Percentiles rank a stretch among this genome's conserved stretches.
Conservation (phyloP, 495 filamentous ascomycete species). For the Aspergillus sparsus region DNA sequence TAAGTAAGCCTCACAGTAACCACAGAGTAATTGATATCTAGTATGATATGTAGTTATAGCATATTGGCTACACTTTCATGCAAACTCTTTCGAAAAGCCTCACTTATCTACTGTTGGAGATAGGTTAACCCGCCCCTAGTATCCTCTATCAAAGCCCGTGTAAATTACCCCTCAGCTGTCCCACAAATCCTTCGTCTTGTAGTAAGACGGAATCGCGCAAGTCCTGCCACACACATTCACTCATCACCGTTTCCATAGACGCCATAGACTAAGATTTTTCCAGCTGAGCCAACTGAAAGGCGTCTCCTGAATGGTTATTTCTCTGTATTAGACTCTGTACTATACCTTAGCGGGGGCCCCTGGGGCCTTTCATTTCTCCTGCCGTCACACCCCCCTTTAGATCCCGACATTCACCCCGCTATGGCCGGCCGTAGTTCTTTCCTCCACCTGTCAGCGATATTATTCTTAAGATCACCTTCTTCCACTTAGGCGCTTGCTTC, state of each 20-base stretch:
- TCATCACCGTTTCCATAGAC: too few species aligned
- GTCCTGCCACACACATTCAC: too few species aligned
- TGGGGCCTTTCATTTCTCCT: constrained; percentile 12
- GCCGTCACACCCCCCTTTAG: background rate
- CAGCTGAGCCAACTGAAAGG: constrained; percentile 6
- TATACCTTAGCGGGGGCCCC: constrained; percentile 8
- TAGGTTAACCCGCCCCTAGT: too few species aligned
- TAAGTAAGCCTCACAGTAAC: background rate
- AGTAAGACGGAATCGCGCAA: too few species aligned
- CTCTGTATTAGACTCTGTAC: constrained; percentile 5
- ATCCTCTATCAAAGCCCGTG: too few species aligned
- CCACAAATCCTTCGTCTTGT: too few species aligned
- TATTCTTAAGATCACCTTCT: background rate
- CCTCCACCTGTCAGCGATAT: constrained; percentile 8
- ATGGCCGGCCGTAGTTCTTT: constrained; percentile 16
- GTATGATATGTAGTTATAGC: background rate
- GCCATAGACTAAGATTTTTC: background rate
- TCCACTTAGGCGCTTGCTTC: background rate
- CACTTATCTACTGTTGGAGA: too few species aligned
- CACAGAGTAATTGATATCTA: background rate
- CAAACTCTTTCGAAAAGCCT: too few species aligned
- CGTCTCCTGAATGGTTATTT: constrained; percentile 5
- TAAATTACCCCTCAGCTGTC: too few species aligned
- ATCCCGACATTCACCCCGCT: constrained; percentile 10
- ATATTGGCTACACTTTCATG: background rate